Conservation (phyloP, 148 eudicot species). For the Vaccinium macrocarpon region DNA sequence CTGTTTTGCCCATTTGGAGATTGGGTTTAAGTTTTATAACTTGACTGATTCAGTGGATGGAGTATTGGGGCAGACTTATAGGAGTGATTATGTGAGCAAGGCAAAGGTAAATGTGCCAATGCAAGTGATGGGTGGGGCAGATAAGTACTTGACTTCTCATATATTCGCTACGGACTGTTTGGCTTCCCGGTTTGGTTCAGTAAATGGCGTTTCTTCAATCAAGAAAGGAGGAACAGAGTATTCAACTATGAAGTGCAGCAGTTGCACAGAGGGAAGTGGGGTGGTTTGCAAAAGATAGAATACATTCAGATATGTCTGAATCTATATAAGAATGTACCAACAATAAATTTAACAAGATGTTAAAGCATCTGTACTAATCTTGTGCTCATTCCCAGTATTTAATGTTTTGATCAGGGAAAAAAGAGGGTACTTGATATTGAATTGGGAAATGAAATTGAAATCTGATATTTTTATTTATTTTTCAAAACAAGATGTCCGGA, state of each 20-base stretch:
- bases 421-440: too few species aligned
- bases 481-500: too few species aligned
- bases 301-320: background rate
- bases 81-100: slow-evolving; percentile 18
- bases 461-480: too few species aligned
- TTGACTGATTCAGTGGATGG: slow-evolving; percentile 14
- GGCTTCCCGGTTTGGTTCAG: slow-evolving; percentile 8
- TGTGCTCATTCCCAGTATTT: too few species aligned
- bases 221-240: background rate
- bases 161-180: slow-evolving; percentile 19
- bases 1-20: slow-evolving; percentile 23
- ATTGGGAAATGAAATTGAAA: too few species aligned
- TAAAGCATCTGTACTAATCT: too few species aligned
- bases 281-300: slow-evolving; percentile 22
- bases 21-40: slow-evolving; percentile 17
- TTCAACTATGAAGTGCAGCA: background rate
- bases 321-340: background rate
- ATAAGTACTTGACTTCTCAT: background rate
- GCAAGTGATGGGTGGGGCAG: slow-evolving; percentile 21
- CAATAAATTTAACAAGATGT: too few species aligned
- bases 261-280: background rate
- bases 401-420: too few species aligned
- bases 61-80: slow-evolving; percentile 19
- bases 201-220: background rate
- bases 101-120: slow-evolving; percentile 14